Evolutionary conservation across 1,284 basidiomycete species (phyloP), one percentile per base, ranked within the genome.

Genomic region (Pholiota adiposa): DNA sequence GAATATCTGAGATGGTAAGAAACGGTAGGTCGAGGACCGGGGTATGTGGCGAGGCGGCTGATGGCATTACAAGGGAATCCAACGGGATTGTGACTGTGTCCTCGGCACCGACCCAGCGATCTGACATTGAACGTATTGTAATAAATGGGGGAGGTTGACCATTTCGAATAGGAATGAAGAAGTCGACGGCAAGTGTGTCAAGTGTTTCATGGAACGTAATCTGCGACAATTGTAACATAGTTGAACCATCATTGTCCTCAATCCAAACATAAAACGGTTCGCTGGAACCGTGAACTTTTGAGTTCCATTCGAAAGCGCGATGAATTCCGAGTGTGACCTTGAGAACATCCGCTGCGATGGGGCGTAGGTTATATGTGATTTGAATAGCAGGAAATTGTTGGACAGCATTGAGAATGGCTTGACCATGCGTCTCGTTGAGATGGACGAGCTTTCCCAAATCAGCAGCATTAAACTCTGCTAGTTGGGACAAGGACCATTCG

Each of bases 241-340:
- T 83, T 18, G 84, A 69, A 8, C 89, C 91, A 46, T 92, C 83
- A 33, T 90, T 83, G 69, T 97, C 94, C 76, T 99, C 96, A 5
- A 98, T 80, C 97, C 97, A 99, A 51, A 99, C 76, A 87, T 95
- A 97, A 77, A 99, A 98, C 1, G 94, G 91, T 73, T 99, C 94
- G 0, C 81, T 78, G 3, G 78, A 79, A 0, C 92, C 93, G 65
- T 97, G 96, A 3, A 90, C 69, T 71, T 87, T 91, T 29, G 80
- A 70, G 67, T 82, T 92, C 97, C 97, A 99, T n/a, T 83, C 84
- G 71, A 99, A 99, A 8, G 81, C 76, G 21, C 87, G 86, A 19
- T 77, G 77, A 38, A 95, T 80, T 0, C 77, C 79, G 41, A 96
- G 82, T 2, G 81, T 80, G 51, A 99, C 85, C 65, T 89, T 90